A percentile compares a stretch with the other conserved stretches of the same genome.
Conservation (phyloP, 371 early-diverging fungal genomes). For the Rhizopus delemar region DNA sequence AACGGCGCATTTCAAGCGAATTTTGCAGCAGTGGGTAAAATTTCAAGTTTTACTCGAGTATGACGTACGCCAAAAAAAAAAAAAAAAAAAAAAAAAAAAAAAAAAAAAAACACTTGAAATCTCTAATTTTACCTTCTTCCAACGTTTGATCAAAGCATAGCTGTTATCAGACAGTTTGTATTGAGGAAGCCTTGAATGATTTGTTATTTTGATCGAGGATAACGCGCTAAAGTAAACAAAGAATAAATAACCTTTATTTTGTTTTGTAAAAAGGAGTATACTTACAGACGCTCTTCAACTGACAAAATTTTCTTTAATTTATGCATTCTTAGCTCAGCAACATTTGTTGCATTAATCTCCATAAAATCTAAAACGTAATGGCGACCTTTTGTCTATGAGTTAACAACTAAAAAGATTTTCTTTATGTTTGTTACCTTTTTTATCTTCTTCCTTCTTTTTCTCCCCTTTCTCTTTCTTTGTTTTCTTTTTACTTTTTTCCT, state of each 20-base stretch:
- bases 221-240: constrained; percentile 18
- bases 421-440: constrained; percentile 14
- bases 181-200: constrained; percentile 11
- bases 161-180: constrained; percentile 11
- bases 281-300: constrained; percentile 18
- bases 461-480: constrained; percentile 11
- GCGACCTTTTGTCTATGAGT: constrained; percentile 14
- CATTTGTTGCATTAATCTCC: constrained; percentile 14
- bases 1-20: too few species aligned
- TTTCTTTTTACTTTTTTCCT: constrained; percentile 11
- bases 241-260: constrained; percentile 14
- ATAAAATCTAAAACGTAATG: constrained; percentile 15
- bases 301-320: constrained; percentile 13
- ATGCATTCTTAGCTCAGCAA: constrained; percentile 11
- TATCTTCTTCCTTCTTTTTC: constrained; percentile 14
- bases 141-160: constrained; percentile 13
- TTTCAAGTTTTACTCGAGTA: too few species aligned
- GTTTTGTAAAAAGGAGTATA: constrained; percentile 14
- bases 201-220: constrained; percentile 12
- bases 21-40: too few species aligned
- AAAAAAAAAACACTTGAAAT: too few species aligned
- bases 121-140: constrained; percentile 13
- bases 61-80: too few species aligned
- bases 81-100: too few species aligned
- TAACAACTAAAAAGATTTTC: constrained; percentile 14